Conservation (phyloP, 179 eudicot species). For the Actinidia arguta region DNA sequence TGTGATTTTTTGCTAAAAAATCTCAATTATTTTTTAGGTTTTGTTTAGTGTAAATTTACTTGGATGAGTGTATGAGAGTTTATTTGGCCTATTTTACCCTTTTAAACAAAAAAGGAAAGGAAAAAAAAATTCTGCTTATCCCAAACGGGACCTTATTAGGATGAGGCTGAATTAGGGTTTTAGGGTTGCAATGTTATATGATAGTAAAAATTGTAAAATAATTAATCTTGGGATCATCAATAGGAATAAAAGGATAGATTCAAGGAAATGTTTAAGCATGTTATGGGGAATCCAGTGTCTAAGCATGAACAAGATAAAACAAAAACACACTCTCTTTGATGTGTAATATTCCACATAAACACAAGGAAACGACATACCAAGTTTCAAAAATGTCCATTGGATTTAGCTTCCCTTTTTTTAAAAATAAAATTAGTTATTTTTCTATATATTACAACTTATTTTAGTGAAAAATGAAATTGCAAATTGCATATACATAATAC, state of each 20-base stretch:
- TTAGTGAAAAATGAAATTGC: too few species aligned
- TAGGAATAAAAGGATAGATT: slow-evolving; percentile 22
- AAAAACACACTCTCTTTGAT: slow-evolving; percentile 36
- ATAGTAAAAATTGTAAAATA: slow-evolving; percentile 4
- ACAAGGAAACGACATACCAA: slow-evolving; percentile 34
- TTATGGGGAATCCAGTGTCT: slow-evolving; percentile 43
- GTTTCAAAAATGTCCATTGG: slow-evolving; percentile 29
- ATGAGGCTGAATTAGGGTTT: not conserved
- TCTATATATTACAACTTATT: too few species aligned
- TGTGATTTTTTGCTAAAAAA: too few species aligned
- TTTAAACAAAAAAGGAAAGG: too few species aligned
- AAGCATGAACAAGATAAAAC: slow-evolving; percentile 36
- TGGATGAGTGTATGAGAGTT: too few species aligned
- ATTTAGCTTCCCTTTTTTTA: too few species aligned
- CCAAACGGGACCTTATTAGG: not conserved
- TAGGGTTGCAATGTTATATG: not conserved
- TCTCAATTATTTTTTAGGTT: too few species aligned
- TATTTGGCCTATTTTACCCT: too few species aligned
- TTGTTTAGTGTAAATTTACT: too few species aligned
- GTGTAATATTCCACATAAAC: slow-evolving; percentile 17
- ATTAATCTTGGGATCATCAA: slow-evolving; percentile 29
- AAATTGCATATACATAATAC: too few species aligned
- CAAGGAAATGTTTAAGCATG: slow-evolving; percentile 28
- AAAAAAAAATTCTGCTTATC: too few species aligned
- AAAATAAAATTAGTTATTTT: too few species aligned